Evolutionary conservation across 306 rosid species (phyloP), one percentile per base, ranked within the genome.

Genomic region (Cicer judaicum): DNA sequence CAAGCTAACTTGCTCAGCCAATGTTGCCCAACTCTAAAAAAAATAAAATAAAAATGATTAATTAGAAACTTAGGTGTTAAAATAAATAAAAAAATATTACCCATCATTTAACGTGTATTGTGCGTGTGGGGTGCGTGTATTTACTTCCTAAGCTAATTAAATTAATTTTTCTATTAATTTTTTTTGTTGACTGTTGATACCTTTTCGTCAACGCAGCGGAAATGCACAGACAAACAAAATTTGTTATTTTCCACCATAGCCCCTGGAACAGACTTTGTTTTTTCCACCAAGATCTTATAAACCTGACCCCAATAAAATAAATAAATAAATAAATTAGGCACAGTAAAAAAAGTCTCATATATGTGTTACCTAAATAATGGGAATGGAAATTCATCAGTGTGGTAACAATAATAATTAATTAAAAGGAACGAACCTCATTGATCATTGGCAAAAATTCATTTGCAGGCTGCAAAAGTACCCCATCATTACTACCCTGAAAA

Each of bases 131-230:
- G 39, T 39, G 16, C 4, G 53, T 38, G 8, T 24, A 38, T 57
- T 67, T 5, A 50, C 41, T 65, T 40, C 15, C 8, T 1, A 11
- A 48, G 55, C 24, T 5, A 57, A 18, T 76, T 83, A 64, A 64
- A 15, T 46, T 12, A 13, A 55, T 46, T 46, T 46, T 56, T 56
- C 8, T 52, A 19, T 49, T 11, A 12, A 34, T 34, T 2, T 21
- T 29, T 50, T 42, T 56, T 67, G 43, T 71, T 84, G 55, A 56
- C 67, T 36, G 13, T 10, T 19, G 16, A 11, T 81, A 91, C 98
- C 87, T 90, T 91, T 82, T 94, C 98, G 40, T 91, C 96, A 72
- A 94, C 98, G 54, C 96, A 80, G 29, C 98, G 97, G 60, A 90
- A 94, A 84, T 94, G 98, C 50, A 94, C 97, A 54, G 98, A 90